phyloP scores from a whole-genome alignment of 2,329 filamentous ascomycete species.

The Ceratocystis colombiana region DNA sequence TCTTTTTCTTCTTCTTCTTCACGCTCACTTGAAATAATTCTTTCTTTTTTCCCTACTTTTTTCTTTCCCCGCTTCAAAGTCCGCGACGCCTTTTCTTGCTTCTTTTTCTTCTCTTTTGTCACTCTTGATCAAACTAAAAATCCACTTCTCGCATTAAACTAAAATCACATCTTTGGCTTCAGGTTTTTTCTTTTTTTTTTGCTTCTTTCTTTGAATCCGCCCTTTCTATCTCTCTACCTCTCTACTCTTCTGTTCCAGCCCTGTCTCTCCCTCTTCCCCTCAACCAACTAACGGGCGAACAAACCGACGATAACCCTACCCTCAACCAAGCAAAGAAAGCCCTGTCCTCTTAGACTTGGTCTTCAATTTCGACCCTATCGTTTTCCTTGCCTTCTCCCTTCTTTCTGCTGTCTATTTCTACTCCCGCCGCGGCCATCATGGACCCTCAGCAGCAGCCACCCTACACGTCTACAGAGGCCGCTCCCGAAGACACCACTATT shows the following conservation, averaged over 20 bases:
- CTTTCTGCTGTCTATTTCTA: too few species aligned
- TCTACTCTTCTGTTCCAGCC: background rate
- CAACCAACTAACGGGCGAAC: too few species aligned
- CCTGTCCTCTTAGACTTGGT: too few species aligned
- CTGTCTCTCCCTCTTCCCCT: background rate
- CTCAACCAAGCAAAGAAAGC: too few species aligned
- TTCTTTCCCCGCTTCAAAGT: background rate
- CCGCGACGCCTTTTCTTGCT: background rate
- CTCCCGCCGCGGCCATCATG: constrained; percentile 12
- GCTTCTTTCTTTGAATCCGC: background rate
- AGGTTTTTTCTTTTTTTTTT: background rate
- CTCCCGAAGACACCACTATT: constrained; percentile 18
- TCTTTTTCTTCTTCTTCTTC: background rate
- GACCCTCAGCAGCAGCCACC: constrained; percentile 23
- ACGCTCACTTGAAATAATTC: constrained; percentile 1
- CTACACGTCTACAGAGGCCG: constrained; percentile 19
- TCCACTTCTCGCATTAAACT: too few species aligned
- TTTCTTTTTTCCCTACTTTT: background rate
- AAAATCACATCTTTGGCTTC: background rate
- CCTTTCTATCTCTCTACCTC: background rate
- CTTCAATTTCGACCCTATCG: too few species aligned
- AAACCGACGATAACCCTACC: too few species aligned
- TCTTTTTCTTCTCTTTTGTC: background rate
- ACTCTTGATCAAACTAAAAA: background rate
- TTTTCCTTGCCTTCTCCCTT: too few species aligned